phyloP scores from a whole-genome alignment of 208 protist species.

The Trypanosoma avium region DNA sequence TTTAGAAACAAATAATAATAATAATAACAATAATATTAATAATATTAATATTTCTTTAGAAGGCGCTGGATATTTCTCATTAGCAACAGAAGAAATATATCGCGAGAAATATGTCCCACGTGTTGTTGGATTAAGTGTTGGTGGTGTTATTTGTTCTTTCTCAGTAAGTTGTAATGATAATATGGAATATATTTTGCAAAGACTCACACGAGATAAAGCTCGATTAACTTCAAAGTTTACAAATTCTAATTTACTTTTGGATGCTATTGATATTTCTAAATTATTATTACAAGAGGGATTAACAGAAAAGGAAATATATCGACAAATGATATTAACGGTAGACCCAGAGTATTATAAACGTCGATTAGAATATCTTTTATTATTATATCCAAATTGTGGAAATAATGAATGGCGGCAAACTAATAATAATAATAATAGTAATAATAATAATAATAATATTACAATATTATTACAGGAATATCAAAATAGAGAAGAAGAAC shows the following conservation, averaged over 20 bases:
- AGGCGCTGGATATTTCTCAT: conserved; percentile 41
- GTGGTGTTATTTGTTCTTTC: conserved; percentile 44
- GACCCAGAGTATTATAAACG: conserved; percentile 45
- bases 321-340: conserved; percentile 30
- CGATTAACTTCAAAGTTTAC: neutral
- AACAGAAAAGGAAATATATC: conserved; percentile 44
- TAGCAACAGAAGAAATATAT: conserved; percentile 48
- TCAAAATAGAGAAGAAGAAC: conserved; percentile 42
- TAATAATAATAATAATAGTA: too few relatives aligned
- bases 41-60: too few relatives aligned
- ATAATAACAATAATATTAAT: too few relatives aligned
- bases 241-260: neutral
- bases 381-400: conserved; percentile 29
- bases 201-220: conserved; percentile 17
- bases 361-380: conserved; percentile 35
- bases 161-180: conserved; percentile 48
- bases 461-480: conserved; percentile 32
- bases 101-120: conserved; percentile 59
- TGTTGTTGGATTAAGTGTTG: conserved; percentile 59
- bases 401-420: conserved; percentile 24
- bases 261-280: conserved; percentile 17
- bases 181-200: conserved; percentile 26
- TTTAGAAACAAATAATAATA: neutral
- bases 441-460: too few relatives aligned
- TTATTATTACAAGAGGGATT: conserved; percentile 31